Conservation (phyloP, 1,284 basidiomycete species). For the Microbotryum lychnidis-dioicae region DNA sequence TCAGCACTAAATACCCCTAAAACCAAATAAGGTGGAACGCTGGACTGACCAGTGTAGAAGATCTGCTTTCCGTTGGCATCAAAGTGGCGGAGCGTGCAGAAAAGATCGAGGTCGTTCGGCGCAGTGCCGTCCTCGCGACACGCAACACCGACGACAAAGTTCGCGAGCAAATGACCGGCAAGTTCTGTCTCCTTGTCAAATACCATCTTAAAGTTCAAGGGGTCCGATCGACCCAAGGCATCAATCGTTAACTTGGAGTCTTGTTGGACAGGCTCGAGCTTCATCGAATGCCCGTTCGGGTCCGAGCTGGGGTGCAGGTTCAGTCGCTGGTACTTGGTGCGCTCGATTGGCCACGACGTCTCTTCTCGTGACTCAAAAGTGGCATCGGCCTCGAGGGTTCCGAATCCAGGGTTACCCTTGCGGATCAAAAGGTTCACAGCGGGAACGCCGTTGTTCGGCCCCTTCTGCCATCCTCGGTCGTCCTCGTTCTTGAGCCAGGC, state of each 20-base stretch:
- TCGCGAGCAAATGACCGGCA: slow-evolving; percentile 36
- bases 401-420: slow-evolving; percentile 38
- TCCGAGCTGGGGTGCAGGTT: slow-evolving; percentile 28
- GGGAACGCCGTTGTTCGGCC: slow-evolving; percentile 35
- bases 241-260: slow-evolving; percentile 9
- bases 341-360: slow-evolving; percentile 36
- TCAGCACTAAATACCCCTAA: no score
- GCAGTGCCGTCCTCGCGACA: slow-evolving; percentile 25
- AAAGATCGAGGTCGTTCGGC: slow-evolving; percentile 39
- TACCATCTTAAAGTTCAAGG: slow-evolving; percentile 28
- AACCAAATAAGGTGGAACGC: not conserved
- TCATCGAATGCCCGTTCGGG: not conserved
- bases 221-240: slow-evolving; percentile 25
- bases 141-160: slow-evolving; percentile 31
- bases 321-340: slow-evolving; percentile 34
- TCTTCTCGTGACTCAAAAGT: slow-evolving; percentile 33
- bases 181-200: slow-evolving; percentile 38
- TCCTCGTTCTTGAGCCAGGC: slow-evolving; percentile 36
- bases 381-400: slow-evolving; percentile 37
- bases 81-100: slow-evolving; percentile 38
- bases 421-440: slow-evolving; percentile 37
- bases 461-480: slow-evolving; percentile 34
- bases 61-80: slow-evolving; percentile 38
- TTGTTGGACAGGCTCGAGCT: slow-evolving; percentile 1
- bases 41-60: slow-evolving; percentile 35